These are phyloP conservation scores for Chrysosporium keratinophilum DNA, from an alignment of 2,329 filamentous ascomycete species.

Conservation along the genomic window DNA sequence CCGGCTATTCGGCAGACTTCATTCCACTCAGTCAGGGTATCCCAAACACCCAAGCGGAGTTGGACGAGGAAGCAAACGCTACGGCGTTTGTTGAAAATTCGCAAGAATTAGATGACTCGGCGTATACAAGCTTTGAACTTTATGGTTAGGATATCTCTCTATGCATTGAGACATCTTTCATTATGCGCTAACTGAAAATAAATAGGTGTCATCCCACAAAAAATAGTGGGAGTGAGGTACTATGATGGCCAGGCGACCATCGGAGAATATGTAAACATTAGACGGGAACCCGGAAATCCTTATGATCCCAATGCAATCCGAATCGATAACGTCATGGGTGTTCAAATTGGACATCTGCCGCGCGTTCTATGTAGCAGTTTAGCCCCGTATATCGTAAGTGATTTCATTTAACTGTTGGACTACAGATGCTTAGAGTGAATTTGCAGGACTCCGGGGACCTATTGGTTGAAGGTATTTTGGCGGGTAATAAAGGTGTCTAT, in stretches of 20 bases:
- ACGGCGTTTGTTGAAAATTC: slow-evolving; percentile 25
- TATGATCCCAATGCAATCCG: slow-evolving; percentile 69
- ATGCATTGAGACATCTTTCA: slow-evolving; percentile 17
- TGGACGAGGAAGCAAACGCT: slow-evolving; percentile 31
- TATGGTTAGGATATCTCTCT: slow-evolving; percentile 31
- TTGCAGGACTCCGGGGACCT: slow-evolving; percentile 47
- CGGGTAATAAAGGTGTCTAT: slow-evolving; percentile 53
- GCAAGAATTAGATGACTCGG: slow-evolving; percentile 30
- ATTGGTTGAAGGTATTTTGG: slow-evolving; percentile 58
- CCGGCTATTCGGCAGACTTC: slow-evolving; percentile 23
- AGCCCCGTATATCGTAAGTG: slow-evolving; percentile 56
- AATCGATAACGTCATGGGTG: slow-evolving; percentile 62
- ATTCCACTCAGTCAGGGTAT: slow-evolving; percentile 26
- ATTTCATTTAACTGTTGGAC: background rate
- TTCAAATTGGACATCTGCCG: slow-evolving; percentile 71
- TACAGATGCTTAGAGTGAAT: background rate
- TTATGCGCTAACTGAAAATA: background rate
- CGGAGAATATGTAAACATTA: slow-evolving; percentile 54
- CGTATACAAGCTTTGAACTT: slow-evolving; percentile 27
- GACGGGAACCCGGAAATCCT: slow-evolving; percentile 56
- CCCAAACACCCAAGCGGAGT: slow-evolving; percentile 23
- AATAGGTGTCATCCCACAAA: slow-evolving; percentile 37
- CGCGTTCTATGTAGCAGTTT: slow-evolving; percentile 58
- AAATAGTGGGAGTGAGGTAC: slow-evolving; percentile 53
- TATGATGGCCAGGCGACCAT: slow-evolving; percentile 53